Evolutionary conservation across 2,329 filamentous ascomycete species (phyloP).

Genomic region (Cladosporium sp.): DNA sequence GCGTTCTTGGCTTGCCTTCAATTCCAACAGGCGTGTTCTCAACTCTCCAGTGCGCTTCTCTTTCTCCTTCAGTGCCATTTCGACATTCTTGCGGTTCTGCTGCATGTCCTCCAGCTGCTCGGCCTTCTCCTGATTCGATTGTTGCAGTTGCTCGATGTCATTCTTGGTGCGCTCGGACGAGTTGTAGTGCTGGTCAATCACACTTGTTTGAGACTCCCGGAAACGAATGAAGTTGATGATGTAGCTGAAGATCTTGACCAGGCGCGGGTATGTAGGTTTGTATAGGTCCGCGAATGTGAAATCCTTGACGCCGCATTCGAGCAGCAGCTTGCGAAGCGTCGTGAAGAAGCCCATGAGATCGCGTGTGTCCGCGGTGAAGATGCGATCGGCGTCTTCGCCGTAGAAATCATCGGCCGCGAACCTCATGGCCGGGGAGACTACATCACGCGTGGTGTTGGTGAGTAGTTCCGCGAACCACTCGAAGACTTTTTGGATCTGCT

Average conservation of each 20-base stretch:
- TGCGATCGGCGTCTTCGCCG: conserved; percentile 74
- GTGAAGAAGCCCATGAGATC: conserved; percentile 97
- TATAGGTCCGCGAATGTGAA: conserved; percentile 93
- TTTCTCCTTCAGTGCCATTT: conserved; percentile 80
- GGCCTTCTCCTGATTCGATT: conserved; percentile 85
- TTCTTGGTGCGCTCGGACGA: conserved; percentile 82
- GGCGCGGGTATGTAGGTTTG: conserved; percentile 82
- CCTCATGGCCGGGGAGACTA: conserved; percentile 91
- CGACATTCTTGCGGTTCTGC: conserved; percentile 75
- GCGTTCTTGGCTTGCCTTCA: conserved; percentile 78
- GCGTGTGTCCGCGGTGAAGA: conserved; percentile 81
- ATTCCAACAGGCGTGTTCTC: conserved; percentile 76
- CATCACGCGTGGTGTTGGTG: conserved; percentile 89
- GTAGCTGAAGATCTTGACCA: conserved; percentile 95
- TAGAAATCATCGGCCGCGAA: conserved; percentile 86
- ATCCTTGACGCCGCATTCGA: conserved; percentile 86
- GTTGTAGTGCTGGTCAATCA: conserved; percentile 94
- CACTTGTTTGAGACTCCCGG: conserved; percentile 82
- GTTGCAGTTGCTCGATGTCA: conserved; percentile 81
- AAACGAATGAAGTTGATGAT: conserved; percentile 99
- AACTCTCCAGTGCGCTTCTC: conserved; percentile 82
- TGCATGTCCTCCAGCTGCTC: conserved; percentile 76
- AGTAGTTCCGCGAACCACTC: conserved; percentile 96
- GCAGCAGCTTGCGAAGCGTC: conserved; percentile 73
- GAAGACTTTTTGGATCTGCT: conserved; percentile 95